phyloP scores from a whole-genome alignment of 345 rosid species.

The Conringia planisiliqua region DNA sequence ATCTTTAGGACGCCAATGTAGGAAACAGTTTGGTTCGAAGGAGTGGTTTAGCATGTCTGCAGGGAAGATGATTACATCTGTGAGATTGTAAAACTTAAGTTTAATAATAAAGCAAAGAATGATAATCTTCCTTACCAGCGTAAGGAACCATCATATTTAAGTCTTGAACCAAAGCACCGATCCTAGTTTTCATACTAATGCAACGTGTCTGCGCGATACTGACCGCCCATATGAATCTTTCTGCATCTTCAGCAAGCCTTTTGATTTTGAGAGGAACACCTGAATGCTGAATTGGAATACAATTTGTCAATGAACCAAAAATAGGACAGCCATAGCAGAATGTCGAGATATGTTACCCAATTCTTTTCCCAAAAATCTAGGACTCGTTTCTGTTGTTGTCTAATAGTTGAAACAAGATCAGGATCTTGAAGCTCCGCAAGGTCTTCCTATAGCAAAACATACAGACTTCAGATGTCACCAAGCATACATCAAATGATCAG shows the following conservation, averaged over 20 bases:
- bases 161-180: constrained; percentile 84
- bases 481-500: not conserved
- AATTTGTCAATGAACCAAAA: constrained; percentile 3
- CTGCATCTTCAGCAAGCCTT: constrained; percentile 79
- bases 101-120: not conserved
- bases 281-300: constrained; percentile 47
- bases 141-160: constrained; percentile 89
- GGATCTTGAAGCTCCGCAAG: constrained; percentile 86
- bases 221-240: constrained; percentile 86
- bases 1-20: constrained; percentile 93
- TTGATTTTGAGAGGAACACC: constrained; percentile 87
- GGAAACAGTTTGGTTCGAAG: constrained; percentile 82
- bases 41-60: constrained; percentile 97
- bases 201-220: constrained; percentile 82
- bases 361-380: constrained; percentile 83
- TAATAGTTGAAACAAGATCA: constrained; percentile 71
- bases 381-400: constrained; percentile 63
- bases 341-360: constrained; percentile 48
- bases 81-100: not conserved
- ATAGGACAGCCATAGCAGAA: not conserved
- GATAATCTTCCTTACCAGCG: constrained; percentile 53
- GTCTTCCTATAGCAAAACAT: constrained; percentile 49
- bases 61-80: not conserved
- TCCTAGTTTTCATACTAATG: constrained; percentile 73
- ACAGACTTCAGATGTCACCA: constrained; percentile 12